Evolutionary conservation across 2,329 filamentous ascomycete genomes (phyloP), one percentile per base, ranked within the genome.

Genomic region (Plectosphaerella plurivora): DNA sequence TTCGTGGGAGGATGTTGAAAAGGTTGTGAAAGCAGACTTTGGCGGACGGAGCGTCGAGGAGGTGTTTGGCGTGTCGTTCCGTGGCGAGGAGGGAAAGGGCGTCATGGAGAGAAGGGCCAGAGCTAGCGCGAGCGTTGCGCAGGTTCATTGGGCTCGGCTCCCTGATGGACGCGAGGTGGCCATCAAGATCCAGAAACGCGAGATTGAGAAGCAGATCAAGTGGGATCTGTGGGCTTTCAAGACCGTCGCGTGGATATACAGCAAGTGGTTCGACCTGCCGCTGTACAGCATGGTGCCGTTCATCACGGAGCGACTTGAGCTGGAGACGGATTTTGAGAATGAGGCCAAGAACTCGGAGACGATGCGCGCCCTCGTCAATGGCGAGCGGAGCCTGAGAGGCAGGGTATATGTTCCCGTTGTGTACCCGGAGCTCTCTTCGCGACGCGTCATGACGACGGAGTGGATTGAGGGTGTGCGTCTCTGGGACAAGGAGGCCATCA

Each of bases 161-260:
- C 72, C 83, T 3, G 93, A 97, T 71, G 94, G 94, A 0, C 79
- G 91, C 47, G 92, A 97, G 74, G 89, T 97, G 20, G 94, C 94
- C 2, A 82, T 99, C 66, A 99, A 99, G 75, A 86, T 99, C 5
- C 94, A 99, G 75, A 99, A 97, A 74, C 82, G 87, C 49, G 93
- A 97, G 76, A 97, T 99, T 65, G 85, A 83, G 18, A 85, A 87
- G 65, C 94, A 97, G 72, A 89, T 97, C 37, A 84, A 86, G 5
- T 96, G 91, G 91, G 94, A 99, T 76, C 69, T 99, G 50, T 97
- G 91, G 91, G 87, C 92, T 3, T 97, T 97, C 76, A 91, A 91
- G 81, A 87, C 91, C 11, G 88, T 97, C 11, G 86, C 89, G 45
- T 84, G 79, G 68, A 82, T 91, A 25, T 97, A 96, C 65, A 89